These are phyloP conservation scores for Phytophthora pisi DNA, from an alignment of 352 stramenopile species.

Conservation along the genomic window DNA sequence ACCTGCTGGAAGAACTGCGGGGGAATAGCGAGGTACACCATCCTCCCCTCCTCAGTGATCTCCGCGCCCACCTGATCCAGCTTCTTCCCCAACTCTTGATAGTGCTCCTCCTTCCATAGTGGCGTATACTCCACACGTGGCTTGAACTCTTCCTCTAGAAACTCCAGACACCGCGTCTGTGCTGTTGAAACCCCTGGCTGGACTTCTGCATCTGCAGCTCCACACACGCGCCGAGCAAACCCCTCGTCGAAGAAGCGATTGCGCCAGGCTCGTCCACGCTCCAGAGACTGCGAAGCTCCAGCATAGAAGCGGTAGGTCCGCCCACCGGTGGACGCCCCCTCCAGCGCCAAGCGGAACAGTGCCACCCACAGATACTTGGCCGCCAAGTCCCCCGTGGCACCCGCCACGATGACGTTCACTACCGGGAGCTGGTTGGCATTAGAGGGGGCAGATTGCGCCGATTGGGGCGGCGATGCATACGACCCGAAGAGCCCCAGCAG, in stretches of 20 bases:
- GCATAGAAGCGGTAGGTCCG: slow-evolving; percentile 47
- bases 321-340: slow-evolving; percentile 16
- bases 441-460: background rate
- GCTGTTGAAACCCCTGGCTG: slow-evolving; percentile 1
- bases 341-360: slow-evolving; percentile 62
- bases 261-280: slow-evolving; percentile 41
- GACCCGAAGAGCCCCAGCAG: background rate
- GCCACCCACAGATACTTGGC: slow-evolving; percentile 85
- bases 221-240: slow-evolving; percentile 49
- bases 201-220: background rate
- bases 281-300: slow-evolving; percentile 40
- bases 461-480: background rate
- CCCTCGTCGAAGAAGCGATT: slow-evolving; percentile 39
- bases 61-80: slow-evolving; percentile 17
- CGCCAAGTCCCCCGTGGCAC: slow-evolving; percentile 82
- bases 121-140: slow-evolving; percentile 53
- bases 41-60: slow-evolving; percentile 38
- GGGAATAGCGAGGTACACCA: slow-evolving; percentile 86
- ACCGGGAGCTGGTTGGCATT: slow-evolving; percentile 16
- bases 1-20: slow-evolving; percentile 70
- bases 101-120: slow-evolving; percentile 43
- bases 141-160: slow-evolving; percentile 44
- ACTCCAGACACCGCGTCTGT: slow-evolving; percentile 30
- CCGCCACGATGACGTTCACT: slow-evolving; percentile 60
- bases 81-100: slow-evolving; percentile 24